A percentile compares a stretch with the other conserved stretches of the same genome.
Conservation (phyloP, 192 early-diverging fungal genomes). For the Backusella macrospora region DNA sequence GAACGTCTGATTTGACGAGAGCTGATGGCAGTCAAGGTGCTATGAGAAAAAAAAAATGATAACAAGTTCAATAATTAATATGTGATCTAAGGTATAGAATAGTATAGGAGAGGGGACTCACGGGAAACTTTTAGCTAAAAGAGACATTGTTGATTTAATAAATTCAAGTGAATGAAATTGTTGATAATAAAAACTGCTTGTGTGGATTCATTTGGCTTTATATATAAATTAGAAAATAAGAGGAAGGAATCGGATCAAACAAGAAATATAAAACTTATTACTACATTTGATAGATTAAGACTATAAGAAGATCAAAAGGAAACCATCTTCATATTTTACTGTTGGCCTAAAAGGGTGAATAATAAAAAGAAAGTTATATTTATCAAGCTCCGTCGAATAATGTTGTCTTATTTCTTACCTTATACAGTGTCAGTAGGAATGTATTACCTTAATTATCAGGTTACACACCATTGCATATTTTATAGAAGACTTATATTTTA, state of each 20-base stretch:
- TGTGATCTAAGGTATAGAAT: not conserved
- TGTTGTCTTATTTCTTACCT: constrained; percentile 14
- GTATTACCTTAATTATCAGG: not conserved
- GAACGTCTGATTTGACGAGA: constrained; percentile 3
- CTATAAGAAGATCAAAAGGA: not conserved
- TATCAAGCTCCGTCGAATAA: constrained; percentile 8
- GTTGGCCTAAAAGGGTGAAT: constrained; percentile 9
- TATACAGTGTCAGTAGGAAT: not conserved
- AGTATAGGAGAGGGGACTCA: not conserved
- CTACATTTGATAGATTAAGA: not conserved
- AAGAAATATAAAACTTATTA: constrained; percentile 1
- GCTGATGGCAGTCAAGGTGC: constrained; percentile 12
- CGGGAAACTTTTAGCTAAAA: constrained; percentile 10
- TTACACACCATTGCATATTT: constrained; percentile 2
- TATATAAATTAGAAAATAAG: not conserved
- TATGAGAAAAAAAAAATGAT: not conserved
- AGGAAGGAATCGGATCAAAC: constrained; percentile 8
- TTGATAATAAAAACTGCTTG: not conserved
- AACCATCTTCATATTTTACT: constrained; percentile 11
- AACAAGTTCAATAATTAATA: not conserved
- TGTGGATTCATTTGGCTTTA: not conserved
- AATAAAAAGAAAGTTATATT: not conserved
- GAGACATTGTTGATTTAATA: constrained; percentile 8
- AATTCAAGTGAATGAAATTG: constrained; percentile 7
- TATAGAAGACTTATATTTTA: not conserved